Base-by-base conservation (phyloP, 2,329 filamentous ascomycete species). In the Coniosporium tulheliwenetii region DNA sequence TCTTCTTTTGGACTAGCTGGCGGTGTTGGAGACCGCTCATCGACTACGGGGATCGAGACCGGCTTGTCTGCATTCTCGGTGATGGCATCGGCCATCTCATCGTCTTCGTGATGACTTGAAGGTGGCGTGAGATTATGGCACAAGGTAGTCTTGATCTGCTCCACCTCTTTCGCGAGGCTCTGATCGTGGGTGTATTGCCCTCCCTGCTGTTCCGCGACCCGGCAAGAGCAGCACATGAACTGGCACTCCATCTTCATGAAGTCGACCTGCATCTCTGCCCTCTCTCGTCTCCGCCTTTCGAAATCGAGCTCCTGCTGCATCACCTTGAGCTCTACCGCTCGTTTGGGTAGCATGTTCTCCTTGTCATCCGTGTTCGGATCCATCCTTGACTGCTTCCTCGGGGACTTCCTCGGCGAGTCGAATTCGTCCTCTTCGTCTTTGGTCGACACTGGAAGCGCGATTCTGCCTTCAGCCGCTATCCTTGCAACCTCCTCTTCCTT, bases 181-280 rank as follows among this genome's bases (percentile, higher is more conserved):
- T 55, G 48, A 45, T 60, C 53, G 44, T 65, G 49, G 49, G 62
- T 50, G 50, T 63, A 53, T 42, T 56, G 41, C 55, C 56, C 58
- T 54, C 60, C 50, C 37, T 58, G 50, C 38, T 53, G 52, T 47
- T 60, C 55, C 9, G 57, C 56, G 49, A 61, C 56, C 45, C 51
- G 70, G 53, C 77, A 80, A 1, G 71, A 64, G 61, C 81, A 85
- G 58, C 72, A 76, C 37, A 71, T 69, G 47, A 86, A 70, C 39
- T 75, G 69, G 55, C 80, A 85, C 56, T 89, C 82, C 41, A 81
- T 71, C 52, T 83, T 75, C 54, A 87, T 66, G 57, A 85, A 87
- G 30, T 86, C 79, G 38, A 85, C 68, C 52, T 81, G 74, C 44
- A 85, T 81, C 46, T 80, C 68, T 0, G 81, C 79, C 7, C 79